Evolutionary conservation across 2,329 filamentous ascomycete species (phyloP).

Genomic region (Sphaerostilbella broomeana): DNA sequence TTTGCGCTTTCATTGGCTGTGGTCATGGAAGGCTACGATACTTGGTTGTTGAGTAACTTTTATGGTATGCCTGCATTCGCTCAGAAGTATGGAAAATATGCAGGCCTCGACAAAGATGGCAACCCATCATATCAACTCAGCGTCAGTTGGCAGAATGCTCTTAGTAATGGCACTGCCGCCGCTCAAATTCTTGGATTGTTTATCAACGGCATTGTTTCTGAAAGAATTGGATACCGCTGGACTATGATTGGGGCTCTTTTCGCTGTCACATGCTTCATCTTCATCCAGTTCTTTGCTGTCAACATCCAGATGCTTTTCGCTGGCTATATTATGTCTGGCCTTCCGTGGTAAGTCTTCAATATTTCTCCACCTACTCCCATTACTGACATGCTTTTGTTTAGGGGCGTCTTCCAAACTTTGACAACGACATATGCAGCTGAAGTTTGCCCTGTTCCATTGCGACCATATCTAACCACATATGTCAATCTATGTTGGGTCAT

Average conservation of each 20-base stretch:
- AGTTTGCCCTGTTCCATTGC: constrained; percentile 13
- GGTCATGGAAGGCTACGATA: constrained; percentile 38
- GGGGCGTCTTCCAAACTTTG: constrained; percentile 38
- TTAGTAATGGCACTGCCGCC: constrained; percentile 38
- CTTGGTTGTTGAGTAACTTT: constrained; percentile 30
- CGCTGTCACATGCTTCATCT: constrained; percentile 36
- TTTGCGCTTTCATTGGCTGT: no score
- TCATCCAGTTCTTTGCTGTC: constrained; percentile 39
- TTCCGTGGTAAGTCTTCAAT: no score
- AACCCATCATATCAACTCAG: constrained; percentile 27
- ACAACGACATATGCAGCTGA: constrained; percentile 27
- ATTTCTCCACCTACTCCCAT: no score
- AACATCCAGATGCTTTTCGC: constrained; percentile 32
- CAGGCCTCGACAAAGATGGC: constrained; percentile 8
- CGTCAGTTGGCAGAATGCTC: constrained; percentile 44
- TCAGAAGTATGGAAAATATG: constrained; percentile 9
- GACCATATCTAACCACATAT: constrained; percentile 25
- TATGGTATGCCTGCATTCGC: constrained; percentile 26
- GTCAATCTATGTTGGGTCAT: constrained; percentile 33
- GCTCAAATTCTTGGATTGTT: constrained; percentile 40
- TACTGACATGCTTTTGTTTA: no score
- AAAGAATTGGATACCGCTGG: constrained; percentile 33
- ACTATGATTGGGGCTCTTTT: constrained; percentile 31
- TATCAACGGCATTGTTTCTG: constrained; percentile 16
- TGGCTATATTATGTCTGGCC: constrained; percentile 39